Conservation (phyloP, 768 basidiomycete genomes). For the Suillus occidentalis region DNA sequence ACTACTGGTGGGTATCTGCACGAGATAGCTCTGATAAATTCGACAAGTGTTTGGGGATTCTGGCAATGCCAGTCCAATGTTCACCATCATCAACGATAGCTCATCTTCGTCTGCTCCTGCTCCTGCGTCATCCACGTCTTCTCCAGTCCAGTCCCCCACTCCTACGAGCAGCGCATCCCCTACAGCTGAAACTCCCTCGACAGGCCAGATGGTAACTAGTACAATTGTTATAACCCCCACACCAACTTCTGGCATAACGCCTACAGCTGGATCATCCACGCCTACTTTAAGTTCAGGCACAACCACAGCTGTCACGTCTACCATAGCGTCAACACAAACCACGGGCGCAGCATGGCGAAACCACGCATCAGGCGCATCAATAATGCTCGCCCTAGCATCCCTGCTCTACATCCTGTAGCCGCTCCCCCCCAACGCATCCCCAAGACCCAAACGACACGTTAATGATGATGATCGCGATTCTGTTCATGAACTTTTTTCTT, state of each 20-base stretch:
- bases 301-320: slow-evolving; percentile 11
- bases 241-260: slow-evolving; percentile 2
- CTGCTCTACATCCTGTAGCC: slow-evolving; percentile 22
- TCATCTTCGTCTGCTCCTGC: slow-evolving; percentile 36
- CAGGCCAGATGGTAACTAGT: too few relatives aligned
- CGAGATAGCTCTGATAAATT: background rate
- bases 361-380: slow-evolving; percentile 16
- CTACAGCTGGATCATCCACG: background rate
- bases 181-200: background rate
- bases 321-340: slow-evolving; percentile 17
- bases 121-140: slow-evolving; percentile 12
- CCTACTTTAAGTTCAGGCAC: background rate
- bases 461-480: background rate
- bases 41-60: slow-evolving; percentile 40
- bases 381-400: slow-evolving; percentile 19
- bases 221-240: background rate
- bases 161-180: slow-evolving; percentile 9
- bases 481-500: slow-evolving; percentile 19
- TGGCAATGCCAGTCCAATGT: slow-evolving; percentile 40
- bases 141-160: background rate
- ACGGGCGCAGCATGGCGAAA: slow-evolving; percentile 26
- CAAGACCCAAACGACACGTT: background rate
- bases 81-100: slow-evolving; percentile 56
- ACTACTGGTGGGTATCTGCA: background rate
- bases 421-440: slow-evolving; percentile 9